phyloP scores from a whole-genome alignment of 2,329 filamentous ascomycete genomes.

The Hypoxylon sp. region DNA sequence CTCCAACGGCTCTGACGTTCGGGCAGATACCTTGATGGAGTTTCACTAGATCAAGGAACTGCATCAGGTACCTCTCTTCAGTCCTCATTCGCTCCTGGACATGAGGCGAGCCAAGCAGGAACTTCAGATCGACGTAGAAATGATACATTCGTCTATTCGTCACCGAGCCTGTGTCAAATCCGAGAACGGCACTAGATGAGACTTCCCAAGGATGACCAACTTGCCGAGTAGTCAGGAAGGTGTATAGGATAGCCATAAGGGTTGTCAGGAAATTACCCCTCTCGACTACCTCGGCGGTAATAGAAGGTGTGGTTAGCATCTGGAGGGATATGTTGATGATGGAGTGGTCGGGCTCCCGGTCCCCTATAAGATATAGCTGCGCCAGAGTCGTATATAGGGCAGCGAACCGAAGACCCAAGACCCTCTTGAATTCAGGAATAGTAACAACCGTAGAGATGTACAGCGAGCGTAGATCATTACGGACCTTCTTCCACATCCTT shows the following conservation, averaged over 20 bases:
- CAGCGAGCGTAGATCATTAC: constrained; percentile 89
- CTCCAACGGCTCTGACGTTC: constrained; percentile 90
- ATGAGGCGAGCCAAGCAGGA: constrained; percentile 88
- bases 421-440: constrained; percentile 94
- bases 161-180: constrained; percentile 94
- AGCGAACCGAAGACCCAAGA: constrained; percentile 92
- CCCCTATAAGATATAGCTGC: constrained; percentile 94
- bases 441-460: constrained; percentile 98
- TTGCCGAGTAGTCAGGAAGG: constrained; percentile 95
- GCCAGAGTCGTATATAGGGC: constrained; percentile 94
- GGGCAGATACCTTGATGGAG: constrained; percentile 97
- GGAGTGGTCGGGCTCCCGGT: constrained; percentile 96
- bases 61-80: constrained; percentile 89
- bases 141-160: constrained; percentile 97
- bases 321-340: constrained; percentile 98
- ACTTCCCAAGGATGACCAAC: constrained; percentile 95
- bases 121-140: constrained; percentile 95
- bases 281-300: constrained; percentile 95
- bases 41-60: constrained; percentile 96
- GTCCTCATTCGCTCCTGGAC: constrained; percentile 87
- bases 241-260: constrained; percentile 95
- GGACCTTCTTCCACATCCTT: constrained; percentile 95
- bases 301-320: constrained; percentile 96
- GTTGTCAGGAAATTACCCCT: constrained; percentile 96
- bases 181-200: constrained; percentile 85